Conservation (phyloP, 2,329 filamentous ascomycete genomes). For the Claviceps monticola region DNA sequence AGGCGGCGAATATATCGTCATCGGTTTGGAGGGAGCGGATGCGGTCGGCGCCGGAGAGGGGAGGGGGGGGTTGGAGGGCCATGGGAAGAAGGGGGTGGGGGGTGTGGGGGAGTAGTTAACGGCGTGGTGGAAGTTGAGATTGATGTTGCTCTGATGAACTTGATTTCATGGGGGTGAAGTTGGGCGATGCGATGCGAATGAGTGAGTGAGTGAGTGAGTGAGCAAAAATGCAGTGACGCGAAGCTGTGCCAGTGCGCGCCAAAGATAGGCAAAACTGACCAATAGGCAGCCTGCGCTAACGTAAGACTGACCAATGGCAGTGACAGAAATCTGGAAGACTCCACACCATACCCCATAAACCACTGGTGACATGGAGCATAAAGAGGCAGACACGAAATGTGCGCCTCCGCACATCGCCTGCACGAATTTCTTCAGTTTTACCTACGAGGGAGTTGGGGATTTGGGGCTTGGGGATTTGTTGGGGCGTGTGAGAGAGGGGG, state of each 20-base stretch:
- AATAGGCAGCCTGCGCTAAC: no score
- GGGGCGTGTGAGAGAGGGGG: neutral
- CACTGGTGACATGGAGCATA: no score
- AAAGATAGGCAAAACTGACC: no score
- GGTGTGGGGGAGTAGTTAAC: neutral
- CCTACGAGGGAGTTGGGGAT: no score
- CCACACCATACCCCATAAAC: no score
- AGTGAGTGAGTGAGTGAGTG: neutral
- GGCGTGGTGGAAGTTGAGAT: neutral
- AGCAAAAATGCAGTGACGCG: no score
- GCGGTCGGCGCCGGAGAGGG: conserved; percentile 14
- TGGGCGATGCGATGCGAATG: neutral
- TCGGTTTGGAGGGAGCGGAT: conserved; percentile 26
- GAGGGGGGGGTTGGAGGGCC: neutral
- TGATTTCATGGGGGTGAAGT: neutral
- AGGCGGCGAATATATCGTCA: conserved; percentile 39
- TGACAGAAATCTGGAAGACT: no score
- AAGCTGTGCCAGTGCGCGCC: no score
- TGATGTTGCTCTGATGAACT: neutral
- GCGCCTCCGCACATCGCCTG: no score
- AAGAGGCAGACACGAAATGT: no score
- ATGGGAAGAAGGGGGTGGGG: neutral
- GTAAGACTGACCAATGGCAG: no score
- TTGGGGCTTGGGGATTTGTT: neutral
- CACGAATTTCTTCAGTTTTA: no score